A percentile compares a stretch with the other conserved stretches of the same genome.
Evolutionary conservation across 2,329 filamentous ascomycete species (phyloP).

Genomic region (Cordyceps farinosa): DNA sequence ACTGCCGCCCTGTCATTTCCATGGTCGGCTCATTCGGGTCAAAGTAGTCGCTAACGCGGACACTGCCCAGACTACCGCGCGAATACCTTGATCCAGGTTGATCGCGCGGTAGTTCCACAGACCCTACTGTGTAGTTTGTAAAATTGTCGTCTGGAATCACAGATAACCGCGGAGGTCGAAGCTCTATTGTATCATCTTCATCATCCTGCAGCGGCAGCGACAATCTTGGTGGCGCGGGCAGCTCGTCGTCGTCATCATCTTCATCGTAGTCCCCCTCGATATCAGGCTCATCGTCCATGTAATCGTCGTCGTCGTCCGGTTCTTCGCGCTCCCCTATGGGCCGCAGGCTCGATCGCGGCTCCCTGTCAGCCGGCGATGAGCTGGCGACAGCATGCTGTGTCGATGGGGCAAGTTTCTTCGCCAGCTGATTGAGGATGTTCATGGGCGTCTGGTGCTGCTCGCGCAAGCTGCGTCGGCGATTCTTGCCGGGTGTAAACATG

Average conservation of each 20-base stretch:
- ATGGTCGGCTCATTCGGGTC: constrained; percentile 35
- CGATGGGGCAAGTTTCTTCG: constrained; percentile 49
- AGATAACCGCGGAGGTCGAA: constrained; percentile 48
- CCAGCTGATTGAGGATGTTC: constrained; percentile 51
- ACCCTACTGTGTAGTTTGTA: constrained; percentile 54
- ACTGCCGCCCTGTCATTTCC: constrained; percentile 40
- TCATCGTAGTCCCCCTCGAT: constrained; percentile 48
- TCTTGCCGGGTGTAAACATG: constrained; percentile 57
- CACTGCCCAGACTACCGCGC: constrained; percentile 51
- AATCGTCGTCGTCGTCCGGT: constrained; percentile 41
- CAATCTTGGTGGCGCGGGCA: constrained; percentile 21
- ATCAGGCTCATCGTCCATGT: constrained; percentile 43
- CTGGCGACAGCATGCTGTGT: constrained; percentile 45
- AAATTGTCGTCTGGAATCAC: constrained; percentile 12
- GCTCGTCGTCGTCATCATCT: constrained; percentile 47
- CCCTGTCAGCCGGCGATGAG: constrained; percentile 35
- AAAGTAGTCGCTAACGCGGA: constrained; percentile 52
- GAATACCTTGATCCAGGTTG: constrained; percentile 44
- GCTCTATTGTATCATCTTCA: constrained; percentile 16
- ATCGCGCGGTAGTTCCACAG: constrained; percentile 56
- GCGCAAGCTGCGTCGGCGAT: constrained; percentile 54
- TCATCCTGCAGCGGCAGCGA: constrained; percentile 25
- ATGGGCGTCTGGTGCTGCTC: constrained; percentile 55
- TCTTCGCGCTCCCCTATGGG: constrained; percentile 27
- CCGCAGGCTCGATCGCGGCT: constrained; percentile 7